Evolutionary conservation across 345 rosid species (phyloP), one percentile per base, ranked within the genome.

Genomic region (Eutrema japonicum): DNA sequence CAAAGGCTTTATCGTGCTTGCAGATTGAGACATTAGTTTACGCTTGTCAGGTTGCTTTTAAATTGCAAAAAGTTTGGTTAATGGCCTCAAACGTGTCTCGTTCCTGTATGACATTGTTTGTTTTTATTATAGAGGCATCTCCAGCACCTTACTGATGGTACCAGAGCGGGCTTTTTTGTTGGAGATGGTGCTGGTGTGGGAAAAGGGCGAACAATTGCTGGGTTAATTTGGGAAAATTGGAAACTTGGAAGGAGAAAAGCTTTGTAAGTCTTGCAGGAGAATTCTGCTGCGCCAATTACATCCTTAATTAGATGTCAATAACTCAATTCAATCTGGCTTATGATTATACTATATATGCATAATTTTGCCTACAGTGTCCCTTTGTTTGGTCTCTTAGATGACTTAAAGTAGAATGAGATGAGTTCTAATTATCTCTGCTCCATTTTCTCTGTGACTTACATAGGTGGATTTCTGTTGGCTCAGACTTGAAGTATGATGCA

Each of bases 121-220:
- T 79, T 68, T 73, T 48, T 68, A 72, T 83, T 64, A 73, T 82
- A 94, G 99, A 86, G 99, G 78, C 95, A 94, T 82, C 89, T 85
- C 59, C 97, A 94, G 69, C 93, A 89, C 85, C 98, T 91, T 65
- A 90, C 87, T 55, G 81, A 79, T 85, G 87, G 89, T 81, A 70
- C 80, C 30, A 88, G 99, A 84, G 99, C 97, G 27, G 99, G 99
- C 18, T 94, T 91, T 71, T 94, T 94, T 82, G 66, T 91, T 81
- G 99, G 99, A 83, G 99, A 94, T 78, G 99, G 99, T 79, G 97
- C 99, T 83, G 99, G 99, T 70, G 96, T 94, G 73, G 97, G 99
- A 54, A 94, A 94, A 85, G 99, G 99, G 60, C 87, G 99, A 53
- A 94, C 99, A 51, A 83, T 94, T 84, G 99, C 97, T 8, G 99